Evolutionary conservation across 305 asterid genomes (phyloP).

Genomic region (Solanum hybrid): DNA sequence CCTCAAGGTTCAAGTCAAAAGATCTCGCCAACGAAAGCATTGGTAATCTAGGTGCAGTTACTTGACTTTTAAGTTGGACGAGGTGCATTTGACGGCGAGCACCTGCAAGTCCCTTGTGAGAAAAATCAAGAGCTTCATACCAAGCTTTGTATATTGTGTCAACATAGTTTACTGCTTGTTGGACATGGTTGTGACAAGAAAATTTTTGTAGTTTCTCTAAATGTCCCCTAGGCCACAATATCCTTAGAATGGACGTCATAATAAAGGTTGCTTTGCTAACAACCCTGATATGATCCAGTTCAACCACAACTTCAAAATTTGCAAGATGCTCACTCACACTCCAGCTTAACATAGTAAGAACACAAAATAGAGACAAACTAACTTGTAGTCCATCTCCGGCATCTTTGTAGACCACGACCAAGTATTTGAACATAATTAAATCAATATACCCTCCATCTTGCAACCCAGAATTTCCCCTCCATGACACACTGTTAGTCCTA

Average conservation of each 20-base stretch:
- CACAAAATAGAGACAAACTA: constrained; percentile 59
- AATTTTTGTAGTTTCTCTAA: not conserved
- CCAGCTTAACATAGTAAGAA: constrained; percentile 91
- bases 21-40: no score
- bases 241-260: not conserved
- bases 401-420: not conserved
- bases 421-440: not conserved
- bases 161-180: not conserved
- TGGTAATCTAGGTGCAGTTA: no score
- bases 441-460: not conserved
- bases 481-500: not conserved
- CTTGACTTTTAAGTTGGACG: no score
- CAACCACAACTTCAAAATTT: constrained; percentile 61
- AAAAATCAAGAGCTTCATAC: no score
- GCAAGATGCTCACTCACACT: constrained; percentile 71
- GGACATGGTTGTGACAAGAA: not conserved
- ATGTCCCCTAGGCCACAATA: not conserved
- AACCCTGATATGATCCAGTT: constrained; percentile 65
- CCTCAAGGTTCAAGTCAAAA: no score
- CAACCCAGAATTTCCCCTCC: not conserved
- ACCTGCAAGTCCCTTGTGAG: no score
- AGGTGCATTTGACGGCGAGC: no score
- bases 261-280: constrained; percentile 21
- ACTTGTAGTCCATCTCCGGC: not conserved
- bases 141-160: not conserved